Evolutionary conservation across 352 stramenopile species (phyloP).

Genomic region (Globisporangium echinulatum): DNA sequence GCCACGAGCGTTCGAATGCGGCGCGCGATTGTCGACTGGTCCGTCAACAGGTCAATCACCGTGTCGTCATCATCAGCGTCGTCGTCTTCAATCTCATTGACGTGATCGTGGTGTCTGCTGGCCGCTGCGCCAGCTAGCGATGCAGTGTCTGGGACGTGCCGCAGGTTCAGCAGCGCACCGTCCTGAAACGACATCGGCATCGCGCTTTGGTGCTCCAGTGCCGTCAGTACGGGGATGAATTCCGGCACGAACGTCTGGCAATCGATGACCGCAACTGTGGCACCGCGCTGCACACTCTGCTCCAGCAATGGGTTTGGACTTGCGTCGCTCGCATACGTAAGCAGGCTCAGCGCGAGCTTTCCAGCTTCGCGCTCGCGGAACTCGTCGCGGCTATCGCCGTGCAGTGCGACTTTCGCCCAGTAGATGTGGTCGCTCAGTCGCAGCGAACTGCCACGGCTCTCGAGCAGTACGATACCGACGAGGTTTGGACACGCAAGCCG

Average conservation of each 20-base stretch:
- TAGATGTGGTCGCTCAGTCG: slow-evolving; percentile 47
- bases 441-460: slow-evolving; percentile 38
- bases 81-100: too few species aligned
- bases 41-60: background rate
- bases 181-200: slow-evolving; percentile 71
- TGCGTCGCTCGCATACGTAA: slow-evolving; percentile 60
- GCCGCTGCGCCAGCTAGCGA: slow-evolving; percentile 6
- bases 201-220: slow-evolving; percentile 66
- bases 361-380: slow-evolving; percentile 51
- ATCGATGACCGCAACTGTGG: slow-evolving; percentile 76
- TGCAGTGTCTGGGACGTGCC: slow-evolving; percentile 1
- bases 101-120: too few species aligned
- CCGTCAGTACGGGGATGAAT: slow-evolving; percentile 81
- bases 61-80: background rate
- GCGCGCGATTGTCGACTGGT: background rate
- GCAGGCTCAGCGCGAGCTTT: slow-evolving; percentile 57
- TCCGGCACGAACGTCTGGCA: slow-evolving; percentile 85
- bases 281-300: slow-evolving; percentile 41
- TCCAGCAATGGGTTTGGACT: slow-evolving; percentile 43
- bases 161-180: slow-evolving; percentile 67
- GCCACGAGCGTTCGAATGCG: slow-evolving; percentile 29
- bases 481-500: slow-evolving; percentile 72
- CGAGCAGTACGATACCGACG: slow-evolving; percentile 69
- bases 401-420: slow-evolving; percentile 71
- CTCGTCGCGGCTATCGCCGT: slow-evolving; percentile 65